A percentile compares a stretch with the other conserved stretches of the same genome.
Evolutionary conservation across 2,329 filamentous ascomycete genomes (phyloP).

Genomic region (Venturia carpophila): DNA sequence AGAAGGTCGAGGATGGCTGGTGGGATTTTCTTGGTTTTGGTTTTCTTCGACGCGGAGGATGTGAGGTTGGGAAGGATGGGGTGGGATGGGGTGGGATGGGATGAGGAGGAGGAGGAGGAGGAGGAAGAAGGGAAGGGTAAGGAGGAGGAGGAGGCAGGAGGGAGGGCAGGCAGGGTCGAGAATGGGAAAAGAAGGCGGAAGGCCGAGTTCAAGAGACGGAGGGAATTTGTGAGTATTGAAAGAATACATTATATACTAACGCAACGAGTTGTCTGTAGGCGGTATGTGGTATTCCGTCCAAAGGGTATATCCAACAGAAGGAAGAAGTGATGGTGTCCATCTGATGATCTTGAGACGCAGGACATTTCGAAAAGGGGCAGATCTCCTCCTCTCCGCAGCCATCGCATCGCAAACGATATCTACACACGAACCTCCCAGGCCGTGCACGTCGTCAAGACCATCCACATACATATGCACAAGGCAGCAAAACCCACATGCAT

Average conservation of each 20-base stretch:
- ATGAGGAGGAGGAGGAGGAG: too few relatives aligned
- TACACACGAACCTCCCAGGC: neutral
- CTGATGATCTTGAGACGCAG: neutral
- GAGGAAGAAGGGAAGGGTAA: too few relatives aligned
- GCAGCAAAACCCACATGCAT: neutral
- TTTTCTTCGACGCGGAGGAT: too few relatives aligned
- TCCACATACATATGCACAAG: neutral
- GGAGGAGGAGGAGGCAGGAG: neutral
- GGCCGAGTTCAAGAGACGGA: too few relatives aligned
- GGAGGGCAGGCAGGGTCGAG: too few relatives aligned
- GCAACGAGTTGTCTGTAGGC: neutral
- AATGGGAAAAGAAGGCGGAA: too few relatives aligned
- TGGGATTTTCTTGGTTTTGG: too few relatives aligned
- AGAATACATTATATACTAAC: slow-evolving; percentile 1
- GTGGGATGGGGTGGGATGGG: too few relatives aligned
- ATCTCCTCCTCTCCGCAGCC: neutral
- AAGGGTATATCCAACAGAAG: slow-evolving; percentile 6
- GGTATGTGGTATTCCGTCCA: neutral
- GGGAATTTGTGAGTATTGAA: too few relatives aligned
- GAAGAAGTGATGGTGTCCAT: too few relatives aligned
- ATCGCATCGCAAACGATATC: neutral
- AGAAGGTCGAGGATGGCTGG: too few relatives aligned
- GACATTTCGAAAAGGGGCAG: neutral
- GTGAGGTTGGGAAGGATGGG: too few relatives aligned
- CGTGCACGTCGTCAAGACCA: neutral